Conservation (phyloP, 2,329 filamentous ascomycete genomes). For the Penicillium sclerotiorum region DNA sequence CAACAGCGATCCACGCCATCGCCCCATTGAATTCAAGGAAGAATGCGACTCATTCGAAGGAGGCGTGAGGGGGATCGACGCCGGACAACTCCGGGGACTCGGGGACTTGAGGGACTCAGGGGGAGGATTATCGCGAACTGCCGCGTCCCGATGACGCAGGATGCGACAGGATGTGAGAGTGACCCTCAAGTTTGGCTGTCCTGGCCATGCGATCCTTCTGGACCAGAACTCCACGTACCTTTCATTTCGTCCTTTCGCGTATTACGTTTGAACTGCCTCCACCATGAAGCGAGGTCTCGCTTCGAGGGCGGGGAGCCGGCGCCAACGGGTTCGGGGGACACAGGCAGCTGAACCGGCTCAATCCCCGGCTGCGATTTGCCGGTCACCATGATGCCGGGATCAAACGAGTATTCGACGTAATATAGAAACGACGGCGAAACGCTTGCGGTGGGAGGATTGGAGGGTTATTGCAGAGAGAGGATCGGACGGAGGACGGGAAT, state of each 20-base stretch:
- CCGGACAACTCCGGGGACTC: not conserved
- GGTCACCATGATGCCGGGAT: conserved; percentile 36
- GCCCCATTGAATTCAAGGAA: too few relatives aligned
- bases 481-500: conserved; percentile 18
- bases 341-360: conserved; percentile 37
- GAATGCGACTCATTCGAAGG: too few relatives aligned
- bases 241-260: conserved; percentile 65
- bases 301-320: conserved; percentile 74
- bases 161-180: not conserved
- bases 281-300: conserved; percentile 92
- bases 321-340: conserved; percentile 48
- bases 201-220: too few relatives aligned
- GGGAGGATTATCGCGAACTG: not conserved
- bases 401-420: not conserved
- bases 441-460: not conserved
- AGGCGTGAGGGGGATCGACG: not conserved
- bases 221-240: conserved; percentile 48
- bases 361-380: conserved; percentile 39
- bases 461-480: not conserved
- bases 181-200: not conserved
- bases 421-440: not conserved
- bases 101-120: not conserved
- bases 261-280: conserved; percentile 87
- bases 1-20: not conserved
- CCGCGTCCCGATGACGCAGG: not conserved